These are phyloP conservation scores for Entamoeba dispar DNA, from an alignment of 208 protist genomes.

Conservation along the genomic window DNA sequence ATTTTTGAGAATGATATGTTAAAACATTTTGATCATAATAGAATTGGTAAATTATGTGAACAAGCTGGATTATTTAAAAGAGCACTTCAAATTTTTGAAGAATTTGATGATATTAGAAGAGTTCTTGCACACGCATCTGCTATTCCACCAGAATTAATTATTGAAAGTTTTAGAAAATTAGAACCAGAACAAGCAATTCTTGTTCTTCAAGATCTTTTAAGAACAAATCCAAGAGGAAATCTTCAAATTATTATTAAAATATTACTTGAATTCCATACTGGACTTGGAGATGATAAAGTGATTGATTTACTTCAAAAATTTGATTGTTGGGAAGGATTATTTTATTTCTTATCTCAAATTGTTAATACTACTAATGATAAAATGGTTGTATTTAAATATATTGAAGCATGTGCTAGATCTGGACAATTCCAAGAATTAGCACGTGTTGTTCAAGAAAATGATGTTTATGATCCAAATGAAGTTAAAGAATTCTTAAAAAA, in stretches of 20 bases:
- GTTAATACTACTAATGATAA: constrained; percentile 75
- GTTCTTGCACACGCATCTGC: constrained; percentile 53
- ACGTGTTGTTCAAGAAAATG: constrained; percentile 83
- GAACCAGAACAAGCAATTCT: constrained; percentile 74
- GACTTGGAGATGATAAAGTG: constrained; percentile 64
- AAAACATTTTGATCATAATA: constrained; percentile 76
- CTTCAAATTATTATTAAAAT: constrained; percentile 89
- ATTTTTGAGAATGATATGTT: constrained; percentile 71
- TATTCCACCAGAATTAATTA: neutral
- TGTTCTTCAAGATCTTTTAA: constrained; percentile 76
- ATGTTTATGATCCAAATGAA: constrained; percentile 78
- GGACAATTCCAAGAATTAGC: constrained; percentile 89
- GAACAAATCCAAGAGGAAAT: constrained; percentile 68
- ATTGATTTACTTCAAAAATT: constrained; percentile 80
- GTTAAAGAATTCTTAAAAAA: constrained; percentile 94
- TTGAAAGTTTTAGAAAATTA: constrained; percentile 47
- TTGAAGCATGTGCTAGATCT: constrained; percentile 83
- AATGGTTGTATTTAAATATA: constrained; percentile 97
- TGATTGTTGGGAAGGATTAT: constrained; percentile 64
- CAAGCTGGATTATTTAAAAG: constrained; percentile 75
- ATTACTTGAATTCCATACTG: constrained; percentile 84
- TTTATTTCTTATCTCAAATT: constrained; percentile 81
- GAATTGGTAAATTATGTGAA: constrained; percentile 87
- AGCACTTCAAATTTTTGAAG: constrained; percentile 10
- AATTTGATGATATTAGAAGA: neutral